These are phyloP conservation scores for Trichaptum fuscoviolaceum DNA, from an alignment of 768 basidiomycete genomes.

Conservation along the genomic window DNA sequence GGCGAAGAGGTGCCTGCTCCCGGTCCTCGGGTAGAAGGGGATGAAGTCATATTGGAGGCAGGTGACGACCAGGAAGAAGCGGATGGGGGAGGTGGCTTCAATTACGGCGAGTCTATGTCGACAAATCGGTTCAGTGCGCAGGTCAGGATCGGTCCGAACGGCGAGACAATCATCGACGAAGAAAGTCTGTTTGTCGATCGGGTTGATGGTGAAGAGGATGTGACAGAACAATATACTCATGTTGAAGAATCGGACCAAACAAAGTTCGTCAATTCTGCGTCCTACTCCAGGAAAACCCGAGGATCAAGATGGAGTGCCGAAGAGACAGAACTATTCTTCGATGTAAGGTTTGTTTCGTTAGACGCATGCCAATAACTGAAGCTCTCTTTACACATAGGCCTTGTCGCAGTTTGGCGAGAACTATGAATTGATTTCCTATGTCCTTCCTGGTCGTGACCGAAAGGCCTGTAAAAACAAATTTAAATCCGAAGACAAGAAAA, in stretches of 20 bases:
- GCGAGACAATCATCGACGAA: conserved; percentile 84
- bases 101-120: conserved; percentile 59
- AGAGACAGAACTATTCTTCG: conserved; percentile 84
- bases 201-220: conserved; percentile 46
- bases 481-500: conserved; percentile 81
- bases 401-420: conserved; percentile 87
- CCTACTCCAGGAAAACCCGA: conserved; percentile 75
- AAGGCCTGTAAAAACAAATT: conserved; percentile 93
- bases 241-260: conserved; percentile 78
- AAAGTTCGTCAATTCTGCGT: conserved; percentile 80
- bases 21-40: conserved; percentile 12
- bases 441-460: conserved; percentile 79
- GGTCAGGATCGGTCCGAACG: conserved; percentile 81
- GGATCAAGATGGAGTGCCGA: conserved; percentile 85
- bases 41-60: conserved; percentile 12
- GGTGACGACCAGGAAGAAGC: conserved; percentile 34
- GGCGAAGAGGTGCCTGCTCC: conserved; percentile 5
- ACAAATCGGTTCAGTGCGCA: conserved; percentile 79
- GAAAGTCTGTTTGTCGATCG: conserved; percentile 79
- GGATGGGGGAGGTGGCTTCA: conserved; percentile 52
- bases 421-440: conserved; percentile 85
- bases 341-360: conserved; percentile 42
- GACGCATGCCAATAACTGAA: neutral
- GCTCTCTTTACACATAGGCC: conserved; percentile 46
- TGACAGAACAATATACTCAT: conserved; percentile 69